Base-by-base conservation (phyloP, 805 yeast species). In the Hanseniaspora osmophila region DNA sequence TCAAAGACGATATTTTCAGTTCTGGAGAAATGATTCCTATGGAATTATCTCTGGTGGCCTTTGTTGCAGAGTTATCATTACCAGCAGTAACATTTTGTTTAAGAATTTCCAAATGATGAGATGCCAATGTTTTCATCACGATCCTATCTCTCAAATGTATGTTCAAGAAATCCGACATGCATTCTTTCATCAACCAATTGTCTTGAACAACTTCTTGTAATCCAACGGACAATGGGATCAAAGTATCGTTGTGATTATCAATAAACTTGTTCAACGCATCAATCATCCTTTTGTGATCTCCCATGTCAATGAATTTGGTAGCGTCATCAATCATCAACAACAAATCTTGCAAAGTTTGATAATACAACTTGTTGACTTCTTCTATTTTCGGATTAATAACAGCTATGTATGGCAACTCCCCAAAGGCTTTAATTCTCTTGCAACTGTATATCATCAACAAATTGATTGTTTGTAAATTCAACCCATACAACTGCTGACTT, bases 351-450 rank as follows among this genome's bases (percentile, higher is more conserved):
- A 35, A 16, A 9, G 38, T 35, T 16, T 35, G 38, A 16, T 35
- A 35, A 10, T 35, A 35, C 54, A 35, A 22, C 11, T 19, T 38
- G 65, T 86, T 85, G 18, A 84, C 80, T 53, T 75, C 76, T 10
- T 90, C 81, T 44, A 90, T 80, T 16, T 84, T 77, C 6, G 96
- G 96, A 58, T 90, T 90, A 49, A 90, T 63, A 46, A 87, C 80
- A 41, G 81, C 86, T 52, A 88, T 72, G 59, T 86, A 90, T 0
- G 96, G 96, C 45, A 90, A 65, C 40, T 72, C 67, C 50, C 90
- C 73, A 51, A 90, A 76, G 29, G 80, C 80, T 30, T 72, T 70
- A 15, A 87, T 61, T 50, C 96, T 68, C 45, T 79, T 75, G 7
- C 94, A 84, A 46, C 86, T 78, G 52, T 75, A 70, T 0, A 76